Base-by-base conservation (phyloP, 2,329 filamentous ascomycete species). In the Xylariaceae sp. region DNA sequence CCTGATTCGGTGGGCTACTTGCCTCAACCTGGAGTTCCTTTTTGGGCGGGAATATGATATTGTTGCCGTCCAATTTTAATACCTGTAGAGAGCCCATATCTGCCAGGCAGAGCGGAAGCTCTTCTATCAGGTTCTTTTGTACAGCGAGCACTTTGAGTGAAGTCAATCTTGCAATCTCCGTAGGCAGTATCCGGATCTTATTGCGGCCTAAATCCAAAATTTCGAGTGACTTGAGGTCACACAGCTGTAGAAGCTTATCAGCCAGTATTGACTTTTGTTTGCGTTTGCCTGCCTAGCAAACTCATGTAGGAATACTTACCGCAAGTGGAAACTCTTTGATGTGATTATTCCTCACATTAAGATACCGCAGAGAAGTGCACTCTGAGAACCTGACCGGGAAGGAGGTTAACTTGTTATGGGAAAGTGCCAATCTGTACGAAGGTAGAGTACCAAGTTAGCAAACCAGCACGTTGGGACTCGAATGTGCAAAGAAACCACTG, bases 151-250 rank as follows among this genome's bases (percentile, higher is more conserved):
- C 93, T 70, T 96, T 96, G 62, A 98, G 79, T 1, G 91, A 96
- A 4, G 87, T 88, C 67, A 98, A 80, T 69, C 87, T 91, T 58
- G 84, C 85, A 60, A 97, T 90, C 51, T 93, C 89, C 43, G 88
- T 85, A 0, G 94, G 92, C 2, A 98, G 82, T 8, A 84, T 79
- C 44, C 84, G 85, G 60, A 98, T 87, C 72, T 89, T 91, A 72
- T 98, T 98, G 67, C 91, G 86, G 72, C 92, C 93, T 52, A 98
- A 82, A 75, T 98, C 94, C 60, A 98, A 84, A 57, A 97, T 96
- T 75, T 98, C 93, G 53, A 98, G 84, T 29, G 92, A 90, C 49
- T 86, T 88, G 60, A 98, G 82, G 73, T 92, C 87, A 72, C 94
- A 93, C 56, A 98, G 85, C 92, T 96, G 70, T 19, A 62, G 63